These are phyloP conservation scores for Clitopilus hobsonii DNA, from an alignment of 768 basidiomycete species.

Conservation along the genomic window DNA sequence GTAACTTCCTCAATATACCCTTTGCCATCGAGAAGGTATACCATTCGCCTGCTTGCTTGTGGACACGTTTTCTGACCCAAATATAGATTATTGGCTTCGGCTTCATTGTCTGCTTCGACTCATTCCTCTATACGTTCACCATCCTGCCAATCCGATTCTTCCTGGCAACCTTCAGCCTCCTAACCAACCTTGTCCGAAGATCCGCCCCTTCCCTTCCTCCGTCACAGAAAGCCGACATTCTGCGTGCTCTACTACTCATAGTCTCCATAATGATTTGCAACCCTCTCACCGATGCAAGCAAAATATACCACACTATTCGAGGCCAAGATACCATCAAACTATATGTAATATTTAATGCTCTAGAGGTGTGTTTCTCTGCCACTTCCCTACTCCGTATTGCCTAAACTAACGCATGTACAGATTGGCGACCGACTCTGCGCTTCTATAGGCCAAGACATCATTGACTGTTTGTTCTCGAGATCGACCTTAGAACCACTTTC, in stretches of 20 bases:
- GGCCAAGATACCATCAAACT: conserved; percentile 98
- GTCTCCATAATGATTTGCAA: conserved; percentile 71
- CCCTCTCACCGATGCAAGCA: conserved; percentile 89
- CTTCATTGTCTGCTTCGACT: conserved; percentile 89
- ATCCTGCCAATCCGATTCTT: conserved; percentile 88
- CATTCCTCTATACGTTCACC: conserved; percentile 97
- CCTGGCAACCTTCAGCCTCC: conserved; percentile 56
- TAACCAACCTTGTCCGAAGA: conserved; percentile 43
- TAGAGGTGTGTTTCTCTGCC: conserved; percentile 59
- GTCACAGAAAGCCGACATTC: conserved; percentile 88
- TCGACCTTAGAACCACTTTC: conserved; percentile 80
- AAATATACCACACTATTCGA: conserved; percentile 96
- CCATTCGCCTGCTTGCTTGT: neutral
- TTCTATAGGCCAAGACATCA: conserved; percentile 95
- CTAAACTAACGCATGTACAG: conserved; percentile 31
- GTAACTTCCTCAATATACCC: conserved; percentile 92
- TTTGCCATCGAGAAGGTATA: conserved; percentile 90
- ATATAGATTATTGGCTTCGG: conserved; percentile 86
- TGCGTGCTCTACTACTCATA: conserved; percentile 74
- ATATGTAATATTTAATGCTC: conserved; percentile 97
- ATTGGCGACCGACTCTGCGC: conserved; percentile 93
- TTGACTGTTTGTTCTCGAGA: conserved; percentile 93
- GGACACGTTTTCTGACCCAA: conserved; percentile 4
- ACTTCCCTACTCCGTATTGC: neutral
- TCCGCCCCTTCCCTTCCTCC: conserved; percentile 63